These are phyloP conservation scores for Emmonsiellopsis sp. DNA, from an alignment of 2,329 filamentous ascomycete genomes.

Conservation along the genomic window DNA sequence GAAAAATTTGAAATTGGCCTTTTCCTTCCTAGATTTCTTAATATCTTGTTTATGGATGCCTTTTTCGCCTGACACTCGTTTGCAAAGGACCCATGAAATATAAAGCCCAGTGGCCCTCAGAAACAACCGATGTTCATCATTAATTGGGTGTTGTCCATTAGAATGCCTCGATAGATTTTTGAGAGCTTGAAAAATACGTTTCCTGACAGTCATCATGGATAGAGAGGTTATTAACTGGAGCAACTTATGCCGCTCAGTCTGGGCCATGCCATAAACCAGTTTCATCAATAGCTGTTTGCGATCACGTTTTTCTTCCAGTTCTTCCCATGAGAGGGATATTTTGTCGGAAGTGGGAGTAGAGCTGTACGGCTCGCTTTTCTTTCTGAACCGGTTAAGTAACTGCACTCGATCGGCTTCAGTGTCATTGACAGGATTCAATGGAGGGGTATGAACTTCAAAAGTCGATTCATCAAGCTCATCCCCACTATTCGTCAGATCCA, in stretches of 20 bases:
- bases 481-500: conserved; percentile 27
- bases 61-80: conserved; percentile 8
- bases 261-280: conserved; percentile 14
- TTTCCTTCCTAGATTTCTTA: conserved; percentile 15
- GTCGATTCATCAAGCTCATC: conserved; percentile 6
- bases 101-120: conserved; percentile 21
- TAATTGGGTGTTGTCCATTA: background rate
- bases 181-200: background rate
- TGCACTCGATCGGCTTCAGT: background rate
- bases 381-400: background rate
- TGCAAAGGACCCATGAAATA: conserved; percentile 24
- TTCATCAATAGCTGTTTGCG: conserved; percentile 25
- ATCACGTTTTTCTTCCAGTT: conserved; percentile 30
- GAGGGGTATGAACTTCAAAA: conserved; percentile 25
- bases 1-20: conserved; percentile 21
- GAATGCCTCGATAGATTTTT: background rate
- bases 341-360: conserved; percentile 7
- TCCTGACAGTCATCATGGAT: background rate
- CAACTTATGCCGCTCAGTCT: conserved; percentile 14
- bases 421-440: conserved; percentile 21
- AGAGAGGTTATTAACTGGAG: conserved; percentile 6
- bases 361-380: background rate
- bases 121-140: background rate
- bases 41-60: conserved; percentile 16
- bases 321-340: conserved; percentile 25